Conservation (phyloP, 2,329 filamentous ascomycete genomes). For the Fusarium circinatum region DNA sequence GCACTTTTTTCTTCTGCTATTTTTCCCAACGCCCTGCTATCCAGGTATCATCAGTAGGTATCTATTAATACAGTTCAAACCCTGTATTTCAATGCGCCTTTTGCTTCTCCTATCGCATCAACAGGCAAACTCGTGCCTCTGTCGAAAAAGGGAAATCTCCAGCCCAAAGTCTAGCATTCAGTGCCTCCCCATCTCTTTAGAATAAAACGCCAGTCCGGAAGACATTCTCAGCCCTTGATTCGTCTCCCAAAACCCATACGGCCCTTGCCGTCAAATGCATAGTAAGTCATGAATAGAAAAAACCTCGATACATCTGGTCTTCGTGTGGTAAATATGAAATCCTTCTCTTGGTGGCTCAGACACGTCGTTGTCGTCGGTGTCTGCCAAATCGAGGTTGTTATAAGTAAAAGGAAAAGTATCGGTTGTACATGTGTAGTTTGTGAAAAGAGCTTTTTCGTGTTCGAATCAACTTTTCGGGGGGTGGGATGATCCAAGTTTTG, state of each 20-base stretch:
- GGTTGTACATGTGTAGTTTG: background rate
- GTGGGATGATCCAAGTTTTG: background rate
- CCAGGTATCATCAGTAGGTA: conserved; percentile 34
- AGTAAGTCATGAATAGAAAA: conserved; percentile 27
- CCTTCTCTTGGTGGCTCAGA: background rate
- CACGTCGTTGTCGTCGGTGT: background rate
- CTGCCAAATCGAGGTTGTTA: conserved; percentile 10
- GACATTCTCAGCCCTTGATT: conserved; percentile 68
- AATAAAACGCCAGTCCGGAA: conserved; percentile 48
- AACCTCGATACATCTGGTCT: conserved; percentile 22
- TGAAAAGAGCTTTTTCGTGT: background rate
- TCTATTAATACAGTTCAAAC: conserved; percentile 34
- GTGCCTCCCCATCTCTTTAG: conserved; percentile 11
- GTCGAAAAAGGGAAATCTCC: background rate
- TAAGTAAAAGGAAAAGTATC: conserved; percentile 10
- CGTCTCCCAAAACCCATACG: conserved; percentile 51
- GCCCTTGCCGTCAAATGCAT: conserved; percentile 41
- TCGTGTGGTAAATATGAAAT: background rate
- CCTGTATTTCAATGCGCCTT: conserved; percentile 24
- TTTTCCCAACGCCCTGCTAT: conserved; percentile 27
- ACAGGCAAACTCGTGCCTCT: background rate
- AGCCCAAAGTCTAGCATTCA: conserved; percentile 9
- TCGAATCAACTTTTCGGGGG: background rate
- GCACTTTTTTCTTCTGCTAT: conserved; percentile 8
- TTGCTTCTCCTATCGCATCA: background rate